Conservation (phyloP, 2,329 filamentous ascomycete genomes). For the Pezicula rhizophila region DNA sequence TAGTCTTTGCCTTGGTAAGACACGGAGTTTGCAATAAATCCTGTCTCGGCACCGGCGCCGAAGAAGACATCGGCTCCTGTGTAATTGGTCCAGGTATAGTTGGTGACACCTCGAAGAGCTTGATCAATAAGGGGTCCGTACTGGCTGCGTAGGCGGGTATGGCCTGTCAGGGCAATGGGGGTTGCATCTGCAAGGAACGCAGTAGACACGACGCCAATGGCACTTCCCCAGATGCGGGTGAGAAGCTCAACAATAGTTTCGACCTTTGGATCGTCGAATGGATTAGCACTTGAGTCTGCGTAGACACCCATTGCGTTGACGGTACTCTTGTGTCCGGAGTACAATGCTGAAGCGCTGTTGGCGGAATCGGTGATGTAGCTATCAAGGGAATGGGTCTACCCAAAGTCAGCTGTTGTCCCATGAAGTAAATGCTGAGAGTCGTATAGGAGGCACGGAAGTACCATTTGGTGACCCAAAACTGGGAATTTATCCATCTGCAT, state of each 20-base stretch:
- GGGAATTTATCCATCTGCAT: constrained; percentile 80
- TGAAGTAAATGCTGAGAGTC: neutral
- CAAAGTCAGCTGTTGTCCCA: constrained; percentile 3
- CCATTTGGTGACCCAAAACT: constrained; percentile 79
- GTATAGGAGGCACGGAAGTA: constrained; percentile 11
- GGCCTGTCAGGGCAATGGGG: constrained; percentile 66
- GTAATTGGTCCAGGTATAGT: constrained; percentile 76
- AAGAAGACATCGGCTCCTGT: constrained; percentile 75
- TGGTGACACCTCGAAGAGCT: constrained; percentile 67
- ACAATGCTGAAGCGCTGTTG: constrained; percentile 77
- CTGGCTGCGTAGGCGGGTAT: constrained; percentile 63
- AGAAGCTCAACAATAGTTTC: constrained; percentile 79
- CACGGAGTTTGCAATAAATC: constrained; percentile 61
- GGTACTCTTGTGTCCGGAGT: constrained; percentile 76
- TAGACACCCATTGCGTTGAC: constrained; percentile 79
- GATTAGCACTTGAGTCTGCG: constrained; percentile 65
- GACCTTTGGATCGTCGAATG: constrained; percentile 79
- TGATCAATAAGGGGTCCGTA: constrained; percentile 72
- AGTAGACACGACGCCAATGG: constrained; percentile 66
- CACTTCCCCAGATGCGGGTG: constrained; percentile 58
- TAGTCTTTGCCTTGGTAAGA: constrained; percentile 70
- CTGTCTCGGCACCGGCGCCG: constrained; percentile 69
- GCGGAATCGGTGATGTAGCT: constrained; percentile 82
- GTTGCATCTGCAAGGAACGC: constrained; percentile 78
- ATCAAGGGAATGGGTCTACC: constrained; percentile 71